Evolutionary conservation across 805 yeast species (phyloP).

Genomic region (Candida loeiensis): DNA sequence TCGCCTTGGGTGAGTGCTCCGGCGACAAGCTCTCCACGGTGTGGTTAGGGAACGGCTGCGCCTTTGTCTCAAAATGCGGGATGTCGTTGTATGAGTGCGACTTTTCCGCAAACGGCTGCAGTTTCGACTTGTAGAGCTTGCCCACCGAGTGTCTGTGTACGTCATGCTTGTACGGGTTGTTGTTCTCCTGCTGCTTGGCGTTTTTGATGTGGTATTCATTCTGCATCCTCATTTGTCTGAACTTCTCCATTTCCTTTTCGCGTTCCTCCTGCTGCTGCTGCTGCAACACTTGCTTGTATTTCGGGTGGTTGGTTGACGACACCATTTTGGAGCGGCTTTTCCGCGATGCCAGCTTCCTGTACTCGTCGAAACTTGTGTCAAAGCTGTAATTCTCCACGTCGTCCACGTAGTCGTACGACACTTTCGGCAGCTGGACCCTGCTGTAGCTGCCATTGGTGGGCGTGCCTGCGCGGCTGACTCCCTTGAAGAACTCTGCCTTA

Average conservation of each 20-base stretch:
- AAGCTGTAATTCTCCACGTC: slow-evolving; percentile 18
- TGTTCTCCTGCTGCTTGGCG: slow-evolving; percentile 7
- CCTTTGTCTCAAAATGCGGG: slow-evolving; percentile 8
- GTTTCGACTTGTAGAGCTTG: slow-evolving; percentile 13
- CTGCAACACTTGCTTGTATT: slow-evolving; percentile 15
- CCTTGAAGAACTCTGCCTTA: slow-evolving; percentile 10
- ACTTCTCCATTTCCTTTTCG: slow-evolving; percentile 30
- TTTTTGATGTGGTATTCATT: slow-evolving; percentile 27
- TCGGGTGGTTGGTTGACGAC: slow-evolving; percentile 18
- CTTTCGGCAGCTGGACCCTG: slow-evolving; percentile 12
- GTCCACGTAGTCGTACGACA: slow-evolving; percentile 17
- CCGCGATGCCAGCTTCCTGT: slow-evolving; percentile 5
- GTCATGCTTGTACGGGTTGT: background rate
- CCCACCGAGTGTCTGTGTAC: background rate
- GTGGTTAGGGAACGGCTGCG: slow-evolving; percentile 16
- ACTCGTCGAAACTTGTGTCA: slow-evolving; percentile 23
- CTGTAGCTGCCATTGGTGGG: slow-evolving; percentile 4
- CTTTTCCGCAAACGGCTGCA: slow-evolving; percentile 15
- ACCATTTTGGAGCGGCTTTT: slow-evolving; percentile 12
- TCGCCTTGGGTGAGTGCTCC: slow-evolving; percentile 15
- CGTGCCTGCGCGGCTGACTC: slow-evolving; percentile 9
- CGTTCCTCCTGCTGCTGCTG: slow-evolving; percentile 23
- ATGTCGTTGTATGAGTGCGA: slow-evolving; percentile 20
- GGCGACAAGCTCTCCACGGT: slow-evolving; percentile 28
- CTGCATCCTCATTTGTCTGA: slow-evolving; percentile 29